A percentile compares a stretch with the other conserved stretches of the same genome.
Conservation (phyloP, 768 basidiomycete species). For the Boletus rex-veris region DNA sequence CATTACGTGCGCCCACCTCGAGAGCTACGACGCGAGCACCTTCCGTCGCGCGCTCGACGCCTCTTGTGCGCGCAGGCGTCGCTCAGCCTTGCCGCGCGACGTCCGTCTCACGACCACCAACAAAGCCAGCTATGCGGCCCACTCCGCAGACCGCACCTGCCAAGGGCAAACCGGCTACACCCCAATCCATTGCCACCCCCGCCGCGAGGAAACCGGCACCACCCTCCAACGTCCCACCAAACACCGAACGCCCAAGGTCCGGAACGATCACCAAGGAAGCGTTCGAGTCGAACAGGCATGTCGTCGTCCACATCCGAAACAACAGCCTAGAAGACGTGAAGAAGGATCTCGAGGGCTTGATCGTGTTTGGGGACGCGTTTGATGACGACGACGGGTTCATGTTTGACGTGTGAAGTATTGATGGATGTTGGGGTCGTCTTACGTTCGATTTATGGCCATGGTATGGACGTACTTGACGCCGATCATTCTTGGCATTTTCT, state of each 20-base stretch:
- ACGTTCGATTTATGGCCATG: slow-evolving; percentile 15
- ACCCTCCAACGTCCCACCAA: not conserved
- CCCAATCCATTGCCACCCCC: not conserved
- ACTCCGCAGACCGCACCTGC: not conserved
- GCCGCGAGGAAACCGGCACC: not conserved
- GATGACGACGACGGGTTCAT: slow-evolving; percentile 29
- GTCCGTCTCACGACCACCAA: slow-evolving; percentile 5
- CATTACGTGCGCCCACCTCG: slow-evolving; percentile 11
- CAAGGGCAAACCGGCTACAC: slow-evolving; percentile 8
- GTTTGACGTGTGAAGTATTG: slow-evolving; percentile 22
- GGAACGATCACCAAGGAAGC: slow-evolving; percentile 25
- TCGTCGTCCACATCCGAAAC: slow-evolving; percentile 14
- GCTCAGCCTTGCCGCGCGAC: slow-evolving; percentile 8
- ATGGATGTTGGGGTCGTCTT: not conserved
- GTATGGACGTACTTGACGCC: slow-evolving; percentile 7
- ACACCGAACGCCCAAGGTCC: slow-evolving; percentile 15
- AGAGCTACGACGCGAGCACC: slow-evolving; percentile 20
- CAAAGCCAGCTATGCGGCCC: slow-evolving; percentile 7
- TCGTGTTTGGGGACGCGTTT: slow-evolving; percentile 29
- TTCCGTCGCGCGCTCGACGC: slow-evolving; percentile 16
- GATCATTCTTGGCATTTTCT: slow-evolving; percentile 1
- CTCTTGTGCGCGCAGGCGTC: slow-evolving; percentile 7
- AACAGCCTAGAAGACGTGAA: slow-evolving; percentile 29
- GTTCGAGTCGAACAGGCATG: slow-evolving; percentile 23
- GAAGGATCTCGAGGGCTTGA: slow-evolving; percentile 29